These are phyloP conservation scores for Hebeloma cylindrosporum DNA, from an alignment of 768 basidiomycete genomes.

Conservation along the genomic window DNA sequence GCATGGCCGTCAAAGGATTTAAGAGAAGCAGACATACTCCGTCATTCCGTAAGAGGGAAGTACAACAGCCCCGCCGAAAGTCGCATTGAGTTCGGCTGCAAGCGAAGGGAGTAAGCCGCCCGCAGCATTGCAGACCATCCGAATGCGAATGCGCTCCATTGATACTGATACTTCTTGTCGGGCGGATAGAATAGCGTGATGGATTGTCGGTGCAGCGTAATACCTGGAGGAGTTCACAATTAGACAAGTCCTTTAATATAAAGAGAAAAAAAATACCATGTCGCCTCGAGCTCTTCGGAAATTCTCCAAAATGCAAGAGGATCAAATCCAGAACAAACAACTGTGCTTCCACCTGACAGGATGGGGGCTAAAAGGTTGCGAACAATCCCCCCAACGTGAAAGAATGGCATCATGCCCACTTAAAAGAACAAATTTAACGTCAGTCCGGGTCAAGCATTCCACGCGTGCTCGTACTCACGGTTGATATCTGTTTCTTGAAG, in stretches of 20 bases:
- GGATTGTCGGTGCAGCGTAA: slow-evolving; percentile 50
- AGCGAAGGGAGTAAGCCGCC: slow-evolving; percentile 54
- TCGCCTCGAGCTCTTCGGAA: slow-evolving; percentile 37
- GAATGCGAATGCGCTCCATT: slow-evolving; percentile 35
- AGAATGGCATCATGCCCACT: slow-evolving; percentile 56
- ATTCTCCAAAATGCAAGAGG: slow-evolving; percentile 51
- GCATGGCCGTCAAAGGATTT: neutral
- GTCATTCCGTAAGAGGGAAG: slow-evolving; percentile 64
- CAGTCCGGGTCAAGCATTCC: neutral
- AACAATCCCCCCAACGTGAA: slow-evolving; percentile 62
- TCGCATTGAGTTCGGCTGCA: slow-evolving; percentile 45
- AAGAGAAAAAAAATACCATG: slow-evolving; percentile 54
- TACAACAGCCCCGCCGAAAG: slow-evolving; percentile 54
- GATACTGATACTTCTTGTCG: slow-evolving; percentile 32
- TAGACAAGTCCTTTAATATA: too few species aligned
- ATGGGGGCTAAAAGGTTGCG: slow-evolving; percentile 61
- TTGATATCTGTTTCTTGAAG: slow-evolving; percentile 42
- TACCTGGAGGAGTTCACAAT: slow-evolving; percentile 34
- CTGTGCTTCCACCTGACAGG: slow-evolving; percentile 51
- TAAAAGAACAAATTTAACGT: slow-evolving; percentile 5
- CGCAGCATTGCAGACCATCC: slow-evolving; percentile 51
- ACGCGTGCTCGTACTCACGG: slow-evolving; percentile 38
- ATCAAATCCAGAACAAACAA: slow-evolving; percentile 56
- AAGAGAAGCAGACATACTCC: slow-evolving; percentile 36
- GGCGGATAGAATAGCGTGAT: slow-evolving; percentile 47